A percentile compares a stretch with the other conserved stretches of the same genome.
These are phyloP conservation scores for Geosmithia putterillii DNA, from an alignment of 2,329 filamentous ascomycete species.

Conservation along the genomic window DNA sequence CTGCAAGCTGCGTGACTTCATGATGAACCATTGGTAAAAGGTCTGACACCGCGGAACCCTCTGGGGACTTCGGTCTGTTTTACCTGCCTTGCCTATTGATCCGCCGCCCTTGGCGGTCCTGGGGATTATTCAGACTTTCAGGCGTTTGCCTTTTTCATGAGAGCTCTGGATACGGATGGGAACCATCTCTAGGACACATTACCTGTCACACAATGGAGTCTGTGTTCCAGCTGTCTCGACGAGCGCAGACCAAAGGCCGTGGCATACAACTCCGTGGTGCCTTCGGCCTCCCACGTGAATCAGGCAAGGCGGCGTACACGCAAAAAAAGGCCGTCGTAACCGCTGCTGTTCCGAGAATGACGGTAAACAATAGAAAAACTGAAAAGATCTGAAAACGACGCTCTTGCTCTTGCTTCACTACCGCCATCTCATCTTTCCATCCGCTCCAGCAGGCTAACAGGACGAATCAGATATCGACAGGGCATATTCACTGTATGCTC, in stretches of 20 bases:
- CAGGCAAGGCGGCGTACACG: slow-evolving; percentile 8
- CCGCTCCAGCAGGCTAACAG: not conserved
- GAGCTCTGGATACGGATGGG: not conserved
- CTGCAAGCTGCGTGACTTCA: slow-evolving; percentile 9
- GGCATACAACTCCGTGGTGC: slow-evolving; percentile 27
- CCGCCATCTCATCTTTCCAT: not conserved
- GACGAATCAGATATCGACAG: not conserved
- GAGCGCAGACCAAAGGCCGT: slow-evolving; percentile 47
- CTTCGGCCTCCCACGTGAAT: not conserved
- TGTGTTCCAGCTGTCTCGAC: slow-evolving; percentile 12
- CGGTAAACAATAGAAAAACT: slow-evolving; percentile 40
- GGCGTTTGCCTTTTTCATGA: not conserved
- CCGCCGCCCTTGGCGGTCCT: not conserved
- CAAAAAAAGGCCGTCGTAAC: slow-evolving; percentile 24
- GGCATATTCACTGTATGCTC: not conserved
- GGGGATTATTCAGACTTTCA: not conserved
- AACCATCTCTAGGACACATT: not conserved
- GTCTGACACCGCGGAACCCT: slow-evolving; percentile 39
- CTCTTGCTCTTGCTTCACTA: slow-evolving; percentile 2
- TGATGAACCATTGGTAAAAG: slow-evolving; percentile 54
- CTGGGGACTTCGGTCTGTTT: slow-evolving; percentile 18
- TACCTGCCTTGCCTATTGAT: not conserved
- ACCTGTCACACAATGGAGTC: slow-evolving; percentile 2
- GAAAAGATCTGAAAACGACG: slow-evolving; percentile 58
- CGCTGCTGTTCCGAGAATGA: slow-evolving; percentile 38